Evolutionary conservation across 352 stramenopile genomes (phyloP).

Genomic region (Saprolegnia diclina): DNA sequence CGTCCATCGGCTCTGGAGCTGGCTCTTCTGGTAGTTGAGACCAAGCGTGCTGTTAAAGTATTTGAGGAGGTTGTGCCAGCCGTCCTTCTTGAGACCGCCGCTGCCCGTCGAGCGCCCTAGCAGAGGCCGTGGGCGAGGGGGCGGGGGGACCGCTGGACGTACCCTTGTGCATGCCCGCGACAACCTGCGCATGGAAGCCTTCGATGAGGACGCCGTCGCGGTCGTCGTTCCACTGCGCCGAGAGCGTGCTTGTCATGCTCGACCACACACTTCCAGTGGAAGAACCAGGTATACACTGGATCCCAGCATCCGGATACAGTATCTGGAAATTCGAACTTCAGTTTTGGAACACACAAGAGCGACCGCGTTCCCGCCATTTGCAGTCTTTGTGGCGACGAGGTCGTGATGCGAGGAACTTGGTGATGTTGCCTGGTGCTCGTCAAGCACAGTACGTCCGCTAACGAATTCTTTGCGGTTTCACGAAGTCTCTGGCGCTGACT

Average conservation of each 20-base stretch:
- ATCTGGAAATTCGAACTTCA: not conserved
- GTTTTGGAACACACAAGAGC: not conserved
- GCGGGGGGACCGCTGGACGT: not conserved
- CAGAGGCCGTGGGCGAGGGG: not conserved
- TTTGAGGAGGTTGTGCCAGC: conserved; percentile 4
- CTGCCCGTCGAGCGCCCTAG: conserved; percentile 1
- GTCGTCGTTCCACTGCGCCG: conserved; percentile 12
- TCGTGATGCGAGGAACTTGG: no score
- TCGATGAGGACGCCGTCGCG: conserved; percentile 10
- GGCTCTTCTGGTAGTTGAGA: conserved; percentile 14
- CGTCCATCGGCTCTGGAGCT: conserved; percentile 8
- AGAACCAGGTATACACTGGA: conserved; percentile 14
- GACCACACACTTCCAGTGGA: conserved; percentile 12
- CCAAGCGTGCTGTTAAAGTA: conserved; percentile 7
- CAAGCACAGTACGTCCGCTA: no score
- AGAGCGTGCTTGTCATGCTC: conserved; percentile 6
- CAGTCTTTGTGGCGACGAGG: no score
- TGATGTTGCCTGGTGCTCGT: no score
- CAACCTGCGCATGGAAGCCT: conserved; percentile 4
- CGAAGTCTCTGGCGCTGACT: no score
- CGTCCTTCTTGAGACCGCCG: conserved; percentile 11
- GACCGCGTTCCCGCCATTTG: not conserved
- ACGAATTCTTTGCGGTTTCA: no score
- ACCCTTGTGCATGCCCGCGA: conserved; percentile 3
- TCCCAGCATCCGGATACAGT: conserved; percentile 10